Evolutionary conservation across 139 green algal genomes (phyloP), one percentile per base, ranked within the genome.

Genomic region (Closterium sp.): DNA sequence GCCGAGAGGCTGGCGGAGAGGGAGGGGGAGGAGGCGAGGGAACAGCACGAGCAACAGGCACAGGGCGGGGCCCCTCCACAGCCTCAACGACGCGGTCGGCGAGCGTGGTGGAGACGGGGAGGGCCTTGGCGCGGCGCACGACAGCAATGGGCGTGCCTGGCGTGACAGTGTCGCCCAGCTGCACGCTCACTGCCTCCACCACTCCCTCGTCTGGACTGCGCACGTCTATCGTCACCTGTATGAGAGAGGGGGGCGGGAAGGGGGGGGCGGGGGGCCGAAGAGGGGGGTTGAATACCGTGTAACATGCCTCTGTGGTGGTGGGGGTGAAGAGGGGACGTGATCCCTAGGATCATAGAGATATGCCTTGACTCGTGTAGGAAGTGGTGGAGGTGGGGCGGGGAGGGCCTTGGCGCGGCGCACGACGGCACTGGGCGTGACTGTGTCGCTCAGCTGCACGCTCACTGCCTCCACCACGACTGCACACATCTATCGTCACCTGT

Each of bases 131-230:
- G 17, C 62, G 62, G 62, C 62, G 62, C 62, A 79, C 62, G 62
- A 79, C 62, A 24, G 95, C 96, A 34, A 99, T 96, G n/a, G 94
- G 45, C 92, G 99, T 97, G 10, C 97, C 97, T 0, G 99, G 97
- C 3, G 94, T 91, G 5, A 99, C 98, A 1, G 96, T 97, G 94
- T 99, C 98, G 3, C 97, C 96, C 85, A 97, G 95, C 17, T 95
- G 94, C 0, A 98, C 95, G 17, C 24, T 42, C 87, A 94, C 90
- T 91, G 34, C 31, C 90, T 94, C 92, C n/a, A 94, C 30, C 19
- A 94, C 86, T 22, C 92, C 95, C 86, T 38, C 87, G 22, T 88
- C 88, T 27, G 95, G 93, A 34, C 93, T 88, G 42, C 94, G 91
- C 13, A 96, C 92, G 88, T 96, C 95, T 31, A 96, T 96, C 9